Percentiles rank a stretch among this genome's conserved stretches.
Conservation (phyloP, 1,139 yeast species). For the Suhomyces bokatorum region DNA sequence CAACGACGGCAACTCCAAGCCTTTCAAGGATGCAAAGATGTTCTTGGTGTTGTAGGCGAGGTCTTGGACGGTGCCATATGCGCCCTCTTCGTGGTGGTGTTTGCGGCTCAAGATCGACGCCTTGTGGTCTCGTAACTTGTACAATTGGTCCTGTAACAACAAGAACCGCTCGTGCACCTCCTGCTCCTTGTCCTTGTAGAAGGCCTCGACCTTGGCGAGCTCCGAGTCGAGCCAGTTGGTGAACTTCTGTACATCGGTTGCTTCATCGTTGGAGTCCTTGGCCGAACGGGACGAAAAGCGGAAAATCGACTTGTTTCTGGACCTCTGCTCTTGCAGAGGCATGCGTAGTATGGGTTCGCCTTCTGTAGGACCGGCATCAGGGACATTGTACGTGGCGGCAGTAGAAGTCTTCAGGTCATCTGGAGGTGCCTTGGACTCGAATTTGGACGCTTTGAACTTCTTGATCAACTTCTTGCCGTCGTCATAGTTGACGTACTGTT, state of each 20-base stretch:
- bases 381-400: constrained; percentile 1
- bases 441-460: constrained; percentile 17
- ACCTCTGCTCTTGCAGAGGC: background rate
- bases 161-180: constrained; percentile 62
- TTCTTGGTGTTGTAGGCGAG: constrained; percentile 36
- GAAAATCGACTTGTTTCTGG: constrained; percentile 24
- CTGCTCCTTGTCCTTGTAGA: constrained; percentile 60
- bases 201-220: constrained; percentile 57
- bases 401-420: constrained; percentile 6
- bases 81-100: constrained; percentile 14
- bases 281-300: constrained; percentile 22
- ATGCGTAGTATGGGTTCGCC: background rate
- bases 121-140: constrained; percentile 60
- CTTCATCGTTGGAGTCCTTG: constrained; percentile 23
- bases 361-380: background rate
- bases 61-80: constrained; percentile 28
- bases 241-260: constrained; percentile 45
- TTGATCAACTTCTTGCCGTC: constrained; percentile 45
- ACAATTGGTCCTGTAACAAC: constrained; percentile 66
- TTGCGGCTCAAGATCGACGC: constrained; percentile 14
- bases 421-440: constrained; percentile 5
- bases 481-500: constrained; percentile 77
- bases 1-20: constrained; percentile 57
- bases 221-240: constrained; percentile 62
- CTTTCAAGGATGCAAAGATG: constrained; percentile 35